These are phyloP conservation scores for Agroathelia rolfsii DNA, from an alignment of 1,284 basidiomycete species.

Conservation along the genomic window DNA sequence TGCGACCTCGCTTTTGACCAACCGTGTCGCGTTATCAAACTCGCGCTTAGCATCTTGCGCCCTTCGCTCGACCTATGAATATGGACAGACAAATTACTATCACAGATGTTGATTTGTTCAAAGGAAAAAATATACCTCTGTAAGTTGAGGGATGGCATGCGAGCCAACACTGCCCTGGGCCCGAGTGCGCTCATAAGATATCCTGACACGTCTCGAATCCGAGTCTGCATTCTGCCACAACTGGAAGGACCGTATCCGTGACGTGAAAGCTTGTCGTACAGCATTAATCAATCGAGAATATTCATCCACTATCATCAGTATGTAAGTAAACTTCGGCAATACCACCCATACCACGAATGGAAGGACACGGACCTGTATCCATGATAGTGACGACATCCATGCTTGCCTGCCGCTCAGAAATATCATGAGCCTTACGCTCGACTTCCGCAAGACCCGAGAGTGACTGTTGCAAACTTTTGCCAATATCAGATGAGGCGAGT, in stretches of 20 bases:
- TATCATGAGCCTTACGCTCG: slow-evolving; percentile 58
- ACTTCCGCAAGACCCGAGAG: slow-evolving; percentile 66
- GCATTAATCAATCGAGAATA: slow-evolving; percentile 87
- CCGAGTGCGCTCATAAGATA: slow-evolving; percentile 74
- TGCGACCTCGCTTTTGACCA: slow-evolving; percentile 88
- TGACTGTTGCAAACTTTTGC: slow-evolving; percentile 58
- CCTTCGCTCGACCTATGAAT: slow-evolving; percentile 66
- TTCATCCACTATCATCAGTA: slow-evolving; percentile 56
- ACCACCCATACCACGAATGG: slow-evolving; percentile 2
- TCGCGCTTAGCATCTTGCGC: slow-evolving; percentile 76
- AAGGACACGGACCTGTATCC: slow-evolving; percentile 46
- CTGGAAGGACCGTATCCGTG: slow-evolving; percentile 77
- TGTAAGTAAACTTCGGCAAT: slow-evolving; percentile 10
- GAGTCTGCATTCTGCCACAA: slow-evolving; percentile 73
- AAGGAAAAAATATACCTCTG: slow-evolving; percentile 46
- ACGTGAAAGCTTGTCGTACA: slow-evolving; percentile 80
- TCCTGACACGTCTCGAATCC: slow-evolving; percentile 64
- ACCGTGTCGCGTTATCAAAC: slow-evolving; percentile 79
- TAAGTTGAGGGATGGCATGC: slow-evolving; percentile 65
- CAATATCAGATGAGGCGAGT: slow-evolving; percentile 68
- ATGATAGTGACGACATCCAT: slow-evolving; percentile 72
- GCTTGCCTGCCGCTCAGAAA: slow-evolving; percentile 64
- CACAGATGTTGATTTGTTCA: slow-evolving; percentile 4
- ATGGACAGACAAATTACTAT: slow-evolving; percentile 3
- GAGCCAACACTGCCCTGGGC: slow-evolving; percentile 55